phyloP scores from a whole-genome alignment of 257 asterid genomes.

The Capsicum rhomboideum region DNA sequence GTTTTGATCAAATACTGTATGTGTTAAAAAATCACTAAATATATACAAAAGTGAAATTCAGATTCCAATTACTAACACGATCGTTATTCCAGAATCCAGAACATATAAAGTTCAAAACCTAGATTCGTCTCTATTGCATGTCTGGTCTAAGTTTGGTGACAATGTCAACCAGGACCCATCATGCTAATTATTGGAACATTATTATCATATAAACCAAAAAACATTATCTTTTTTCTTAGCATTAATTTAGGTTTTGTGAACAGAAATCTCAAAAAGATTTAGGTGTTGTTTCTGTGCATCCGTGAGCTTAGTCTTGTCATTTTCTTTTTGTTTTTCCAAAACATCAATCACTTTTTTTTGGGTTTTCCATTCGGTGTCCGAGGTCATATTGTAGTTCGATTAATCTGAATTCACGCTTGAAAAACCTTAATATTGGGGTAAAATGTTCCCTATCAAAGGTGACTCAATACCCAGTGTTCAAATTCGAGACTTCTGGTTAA shows the following conservation, averaged over 20 bases:
- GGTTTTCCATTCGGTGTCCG: too few species aligned
- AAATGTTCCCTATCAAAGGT: too few species aligned
- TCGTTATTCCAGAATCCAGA: not conserved
- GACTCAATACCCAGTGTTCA: too few species aligned
- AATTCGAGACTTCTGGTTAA: too few species aligned
- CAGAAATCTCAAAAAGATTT: constrained; percentile 14
- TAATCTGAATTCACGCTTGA: too few species aligned
- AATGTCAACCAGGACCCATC: constrained; percentile 13
- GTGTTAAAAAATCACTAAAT: not conserved
- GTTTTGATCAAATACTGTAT: not conserved
- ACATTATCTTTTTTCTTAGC: not conserved
- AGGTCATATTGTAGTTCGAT: too few species aligned
- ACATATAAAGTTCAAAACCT: not conserved
- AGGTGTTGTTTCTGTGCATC: constrained; percentile 29
- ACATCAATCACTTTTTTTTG: not conserved
- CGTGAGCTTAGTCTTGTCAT: constrained; percentile 36
- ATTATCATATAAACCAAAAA: constrained; percentile 18
- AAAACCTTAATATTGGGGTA: too few species aligned
- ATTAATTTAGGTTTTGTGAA: constrained; percentile 11
- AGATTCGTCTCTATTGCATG: not conserved
- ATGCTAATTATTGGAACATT: constrained; percentile 30
- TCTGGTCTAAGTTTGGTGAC: not conserved
- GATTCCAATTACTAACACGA: not conserved
- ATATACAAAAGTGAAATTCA: not conserved
- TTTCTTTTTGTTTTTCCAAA: constrained; percentile 12